A percentile compares a stretch with the other conserved stretches of the same genome.
phyloP scores from a whole-genome alignment of 352 stramenopile species.

The Globisporangium solare region DNA sequence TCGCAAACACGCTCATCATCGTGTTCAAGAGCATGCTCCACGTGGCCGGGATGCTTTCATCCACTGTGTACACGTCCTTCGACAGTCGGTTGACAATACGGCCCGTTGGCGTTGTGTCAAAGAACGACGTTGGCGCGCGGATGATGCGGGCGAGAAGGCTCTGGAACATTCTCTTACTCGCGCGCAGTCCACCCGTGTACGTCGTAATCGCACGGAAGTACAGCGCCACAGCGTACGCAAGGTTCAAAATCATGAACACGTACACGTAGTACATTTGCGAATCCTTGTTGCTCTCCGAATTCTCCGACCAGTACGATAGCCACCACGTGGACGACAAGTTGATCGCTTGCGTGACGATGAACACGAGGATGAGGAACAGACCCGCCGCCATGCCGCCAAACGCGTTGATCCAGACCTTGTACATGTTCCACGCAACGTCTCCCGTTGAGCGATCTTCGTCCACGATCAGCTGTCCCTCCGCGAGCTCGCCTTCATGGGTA shows the following conservation, averaged over 20 bases:
- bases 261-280: conserved; percentile 80
- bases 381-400: conserved; percentile 54
- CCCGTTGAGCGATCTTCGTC: conserved; percentile 68
- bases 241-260: conserved; percentile 76
- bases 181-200: conserved; percentile 56
- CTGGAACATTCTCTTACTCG: conserved; percentile 53
- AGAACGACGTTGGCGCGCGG: conserved; percentile 67
- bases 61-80: conserved; percentile 76
- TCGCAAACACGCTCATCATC: conserved; percentile 61
- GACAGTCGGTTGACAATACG: conserved; percentile 78
- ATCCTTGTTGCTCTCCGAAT: conserved; percentile 26
- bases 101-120: conserved; percentile 76
- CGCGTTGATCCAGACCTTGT: conserved; percentile 61
- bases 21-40: conserved; percentile 72
- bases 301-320: conserved; percentile 89
- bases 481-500: conserved; percentile 32
- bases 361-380: conserved; percentile 37
- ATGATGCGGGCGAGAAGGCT: conserved; percentile 89
- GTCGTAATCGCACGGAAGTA: conserved; percentile 57
- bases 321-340: conserved; percentile 79
- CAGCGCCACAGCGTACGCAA: conserved; percentile 48
- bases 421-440: conserved; percentile 56
- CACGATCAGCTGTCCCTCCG: conserved; percentile 42
- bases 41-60: conserved; percentile 62
- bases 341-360: conserved; percentile 37